phyloP scores from a whole-genome alignment of 2,329 filamentous ascomycete genomes.

The Myriangium duriaei region DNA sequence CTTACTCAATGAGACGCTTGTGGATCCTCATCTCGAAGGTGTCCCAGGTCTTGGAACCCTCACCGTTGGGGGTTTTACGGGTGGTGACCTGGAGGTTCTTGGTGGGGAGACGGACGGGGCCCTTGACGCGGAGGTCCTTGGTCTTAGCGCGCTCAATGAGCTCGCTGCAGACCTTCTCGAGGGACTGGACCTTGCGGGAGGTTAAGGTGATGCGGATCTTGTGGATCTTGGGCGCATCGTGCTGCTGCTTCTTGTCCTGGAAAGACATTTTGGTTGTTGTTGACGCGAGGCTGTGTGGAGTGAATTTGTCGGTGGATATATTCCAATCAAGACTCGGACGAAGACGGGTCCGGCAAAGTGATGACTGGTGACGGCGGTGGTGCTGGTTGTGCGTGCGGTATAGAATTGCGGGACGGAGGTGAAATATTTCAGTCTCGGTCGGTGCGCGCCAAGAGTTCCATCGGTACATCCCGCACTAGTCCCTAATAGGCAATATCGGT shows the following conservation, averaged over 20 bases:
- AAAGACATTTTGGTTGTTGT: conserved; percentile 61
- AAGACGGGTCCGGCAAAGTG: conserved; percentile 38
- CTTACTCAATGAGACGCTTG: conserved; percentile 87
- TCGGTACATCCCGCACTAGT: conserved; percentile 4
- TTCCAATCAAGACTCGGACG: conserved; percentile 36
- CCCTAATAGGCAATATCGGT: background rate
- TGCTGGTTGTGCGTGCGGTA: conserved; percentile 2
- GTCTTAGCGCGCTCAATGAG: conserved; percentile 96
- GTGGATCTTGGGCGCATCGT: conserved; percentile 87
- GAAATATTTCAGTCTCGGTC: background rate
- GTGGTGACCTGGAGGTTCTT: conserved; percentile 95
- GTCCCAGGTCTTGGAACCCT: conserved; percentile 99
- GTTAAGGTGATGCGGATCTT: conserved; percentile 98
- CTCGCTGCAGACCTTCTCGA: conserved; percentile 97
- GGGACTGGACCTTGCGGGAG: conserved; percentile 82
- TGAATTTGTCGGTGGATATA: conserved; percentile 7
- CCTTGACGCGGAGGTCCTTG: conserved; percentile 98
- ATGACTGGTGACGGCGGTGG: conserved; percentile 31
- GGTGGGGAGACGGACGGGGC: conserved; percentile 92
- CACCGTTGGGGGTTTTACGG: conserved; percentile 98
- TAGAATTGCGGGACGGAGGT: background rate
- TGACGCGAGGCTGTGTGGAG: conserved; percentile 17
- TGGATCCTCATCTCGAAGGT: conserved; percentile 98
- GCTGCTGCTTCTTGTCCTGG: conserved; percentile 92
- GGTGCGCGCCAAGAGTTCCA: conserved; percentile 1